Conservation (phyloP, 78 protist genomes). For the Monocercomonoides exilis region DNA sequence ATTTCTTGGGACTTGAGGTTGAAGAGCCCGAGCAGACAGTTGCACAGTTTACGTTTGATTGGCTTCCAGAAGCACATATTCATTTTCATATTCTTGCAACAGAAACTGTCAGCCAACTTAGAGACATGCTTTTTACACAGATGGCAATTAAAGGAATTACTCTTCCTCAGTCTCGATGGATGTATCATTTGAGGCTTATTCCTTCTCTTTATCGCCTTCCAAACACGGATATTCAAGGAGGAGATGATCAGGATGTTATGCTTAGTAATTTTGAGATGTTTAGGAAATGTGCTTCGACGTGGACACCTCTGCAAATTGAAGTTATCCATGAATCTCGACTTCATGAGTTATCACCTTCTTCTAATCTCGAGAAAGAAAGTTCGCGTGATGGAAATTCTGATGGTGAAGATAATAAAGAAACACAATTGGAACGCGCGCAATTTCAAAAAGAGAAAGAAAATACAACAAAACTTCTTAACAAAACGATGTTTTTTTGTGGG, state of each 20-base stretch:
- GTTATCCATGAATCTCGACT: background rate
- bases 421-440: background rate
- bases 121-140: background rate
- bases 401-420: background rate
- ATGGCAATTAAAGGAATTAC: background rate
- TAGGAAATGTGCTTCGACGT: background rate
- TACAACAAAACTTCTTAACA: background rate
- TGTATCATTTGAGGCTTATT: background rate
- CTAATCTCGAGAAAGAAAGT: background rate
- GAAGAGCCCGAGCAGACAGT: background rate
- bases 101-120: background rate
- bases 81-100: background rate
- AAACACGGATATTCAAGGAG: background rate
- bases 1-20: too few species aligned
- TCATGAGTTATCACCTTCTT: background rate
- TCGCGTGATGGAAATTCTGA: background rate
- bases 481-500: background rate
- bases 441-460: background rate
- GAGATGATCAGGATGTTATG: background rate
- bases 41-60: background rate
- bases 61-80: background rate
- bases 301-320: background rate
- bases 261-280: background rate
- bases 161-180: background rate
- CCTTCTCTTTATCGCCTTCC: background rate